Evolutionary conservation across 202 grass and related monocot genomes (phyloP), one percentile per base, ranked within the genome.

Genomic region (Zoysia matrella): DNA sequence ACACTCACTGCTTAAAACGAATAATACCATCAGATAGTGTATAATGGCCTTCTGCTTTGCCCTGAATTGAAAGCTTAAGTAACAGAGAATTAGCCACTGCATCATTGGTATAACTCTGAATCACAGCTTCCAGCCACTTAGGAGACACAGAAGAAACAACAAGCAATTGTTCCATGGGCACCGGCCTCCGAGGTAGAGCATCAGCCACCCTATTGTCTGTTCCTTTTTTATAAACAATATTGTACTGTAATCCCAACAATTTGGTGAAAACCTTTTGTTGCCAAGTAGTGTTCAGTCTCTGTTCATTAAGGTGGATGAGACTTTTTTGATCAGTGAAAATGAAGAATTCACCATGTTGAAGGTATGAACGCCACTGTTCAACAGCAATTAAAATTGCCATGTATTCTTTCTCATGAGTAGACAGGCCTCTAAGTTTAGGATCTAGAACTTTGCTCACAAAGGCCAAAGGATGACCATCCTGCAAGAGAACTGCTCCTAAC

Each of bases 1-100:
- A 8, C 2, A 0, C 2, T 30, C 8, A 11, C 2, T 1, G 5
- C 18, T 18, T 8, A 61, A 3, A 30, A 9, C n/a, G 0, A 0
- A 61, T 1, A 30, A 61, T 2, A 0, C 58, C 58, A 61, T 36
- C 6, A 2, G 6, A 1, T 1, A 22, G 7, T 1, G 57, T 22
- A 8, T 8, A 60, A 8, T 60, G 3, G 3, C 6, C 46, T 47
- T 36, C 30, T 36, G 30, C 30, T 36, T 36, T 36, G 30, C 30
- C 30, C 30, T 36, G 30, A 36, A 36, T 1, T 36, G 30, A 36
- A 36, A 36, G 30, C 30, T 36, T 36, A 36, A 36, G 30, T 36
- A 36, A 36, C 30, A 36, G 30, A 36, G 30, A 36, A 36, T 36
- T 36, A 36, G 30, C 30, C 30, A 36, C 30, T 36, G 30, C 30